Base-by-base conservation (phyloP, 371 early-diverging fungal genomes). In the Mucor saturninus region DNA sequence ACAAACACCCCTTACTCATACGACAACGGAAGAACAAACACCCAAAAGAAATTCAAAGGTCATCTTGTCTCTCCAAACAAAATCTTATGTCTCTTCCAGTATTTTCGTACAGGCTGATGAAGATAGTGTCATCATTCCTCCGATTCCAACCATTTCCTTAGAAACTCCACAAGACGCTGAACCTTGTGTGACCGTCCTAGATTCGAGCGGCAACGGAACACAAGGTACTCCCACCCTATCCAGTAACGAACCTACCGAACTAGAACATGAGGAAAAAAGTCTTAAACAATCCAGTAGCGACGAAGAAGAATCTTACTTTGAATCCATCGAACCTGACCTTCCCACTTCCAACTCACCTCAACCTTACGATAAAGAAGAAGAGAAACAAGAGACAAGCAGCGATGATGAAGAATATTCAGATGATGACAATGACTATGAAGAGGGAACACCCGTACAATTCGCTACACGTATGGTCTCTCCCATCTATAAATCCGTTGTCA, bases 21-120 rank as follows among this genome's bases (percentile, higher is more conserved):
- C 6, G 11, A 13, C 5, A 0, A 50, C 21, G 11, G 38, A 50
- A 4, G 46, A 8, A 35, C n/a, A 4, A 26, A 43, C 32, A 5
- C 49, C 60, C 2, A 52, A 59, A 26, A 58, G 77, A 9, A 71
- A 73, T 28, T 72, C 73, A 14, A 71, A 67, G 42, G 74, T 69
- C 5, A 76, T 78, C 49, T 68, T 71, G 8, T 59, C 75, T 1
- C 49, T 78, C 4, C 54, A 69, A 29, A 67, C 52, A 14, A 75
- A 73, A 48, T 71, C 79, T 1, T 73, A 69, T 56, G 79, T 78
- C 0, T 75, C 79, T 4, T 62, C 79, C 0, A 78, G 79, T 38
- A 62, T 78, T 5, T 78, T 78, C 53, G 69, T 73, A 9, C 74
- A 77, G 42, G 57, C 56, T 13, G 55, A 61, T 45, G 40, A 65